Evolutionary conservation across 2,329 filamentous ascomycete species (phyloP), one percentile per base, ranked within the genome.

Genomic region (Hymenoscyphus albidus): DNA sequence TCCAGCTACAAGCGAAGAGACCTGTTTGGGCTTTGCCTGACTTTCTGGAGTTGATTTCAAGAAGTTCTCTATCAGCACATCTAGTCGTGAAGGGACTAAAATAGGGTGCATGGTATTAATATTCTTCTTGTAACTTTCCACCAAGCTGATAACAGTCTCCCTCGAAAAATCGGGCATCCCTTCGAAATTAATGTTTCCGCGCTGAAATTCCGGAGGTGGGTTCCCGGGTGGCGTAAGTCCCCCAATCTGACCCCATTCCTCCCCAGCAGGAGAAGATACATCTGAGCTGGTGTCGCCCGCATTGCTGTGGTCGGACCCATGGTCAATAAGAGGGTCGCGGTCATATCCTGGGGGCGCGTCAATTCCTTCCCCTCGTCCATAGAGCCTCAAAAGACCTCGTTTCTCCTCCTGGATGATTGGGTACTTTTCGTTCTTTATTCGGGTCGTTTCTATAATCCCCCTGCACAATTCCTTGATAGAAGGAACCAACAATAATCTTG

Each of bases 281-380:
- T 86, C 81, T 1, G 82, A 82, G 38, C 67, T 67, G 2, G 66
- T 65, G 44, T 85, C 83, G 58, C 83, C 80, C 12, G 76, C 74
- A 61, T 79, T 77, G 38, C 80, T 80, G 12, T 51, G 44, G n/a
- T 72, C 79, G 54, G 79, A 74, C 14, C 78, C 77, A 31, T 76
- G 72, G 65, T 80, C 78, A 7, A 76, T 67, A 39, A 71, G 62
- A n/a, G 70, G 69, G 61, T 75, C 73, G 32, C 64, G 71, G 22
- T 74, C 73, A 59, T 74, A 73, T 42, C 71, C 79, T 31, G 84
- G 80, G 56, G 84, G 83, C 31, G 81, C 80, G 70, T 88, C 87
- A 32, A 83, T 80, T 39, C 90, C 91, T 77, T 96, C 92, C 3
- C 93, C 93, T 65, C 88, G 85, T 0, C 92, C 92, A 76, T 90